A percentile compares a stretch with the other conserved stretches of the same genome.
These are phyloP conservation scores for Penicillium chermesinum DNA, from an alignment of 495 filamentous ascomycete genomes.

Conservation along the genomic window DNA sequence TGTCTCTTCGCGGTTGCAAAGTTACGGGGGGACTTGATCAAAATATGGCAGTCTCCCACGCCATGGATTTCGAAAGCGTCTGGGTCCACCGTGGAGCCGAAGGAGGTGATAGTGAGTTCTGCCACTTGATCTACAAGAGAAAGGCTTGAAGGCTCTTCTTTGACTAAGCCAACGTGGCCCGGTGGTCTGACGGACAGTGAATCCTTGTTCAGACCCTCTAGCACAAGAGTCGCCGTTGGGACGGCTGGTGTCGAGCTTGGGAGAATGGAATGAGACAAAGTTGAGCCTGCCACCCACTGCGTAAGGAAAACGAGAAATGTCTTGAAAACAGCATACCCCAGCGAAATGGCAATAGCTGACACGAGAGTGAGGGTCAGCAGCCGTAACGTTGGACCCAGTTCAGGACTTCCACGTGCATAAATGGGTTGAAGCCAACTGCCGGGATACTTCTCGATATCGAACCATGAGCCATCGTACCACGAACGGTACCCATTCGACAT, in stretches of 20 bases:
- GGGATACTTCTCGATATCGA: slow-evolving; percentile 27
- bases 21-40: slow-evolving; percentile 52
- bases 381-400: slow-evolving; percentile 36
- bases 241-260: slow-evolving; percentile 7
- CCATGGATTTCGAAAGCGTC: slow-evolving; percentile 56
- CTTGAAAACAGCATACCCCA: slow-evolving; percentile 32
- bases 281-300: slow-evolving; percentile 23
- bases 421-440: slow-evolving; percentile 22
- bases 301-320: slow-evolving; percentile 19
- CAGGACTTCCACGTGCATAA: slow-evolving; percentile 30
- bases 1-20: slow-evolving; percentile 44
- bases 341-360: slow-evolving; percentile 30
- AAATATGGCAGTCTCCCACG: slow-evolving; percentile 56
- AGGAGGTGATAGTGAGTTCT: slow-evolving; percentile 12
- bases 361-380: slow-evolving; percentile 38
- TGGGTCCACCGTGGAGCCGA: slow-evolving; percentile 8
- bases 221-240: slow-evolving; percentile 15
- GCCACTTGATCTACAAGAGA: slow-evolving; percentile 19
- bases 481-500: not conserved
- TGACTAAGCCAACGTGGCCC: slow-evolving; percentile 14
- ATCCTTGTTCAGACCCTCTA: slow-evolving; percentile 16
- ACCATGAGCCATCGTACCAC: slow-evolving; percentile 5
- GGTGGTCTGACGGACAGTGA: slow-evolving; percentile 25
- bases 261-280: slow-evolving; percentile 18
- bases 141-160: slow-evolving; percentile 6